Base-by-base conservation (phyloP, 805 yeast species). In the Wickerhamiella australiensis region DNA sequence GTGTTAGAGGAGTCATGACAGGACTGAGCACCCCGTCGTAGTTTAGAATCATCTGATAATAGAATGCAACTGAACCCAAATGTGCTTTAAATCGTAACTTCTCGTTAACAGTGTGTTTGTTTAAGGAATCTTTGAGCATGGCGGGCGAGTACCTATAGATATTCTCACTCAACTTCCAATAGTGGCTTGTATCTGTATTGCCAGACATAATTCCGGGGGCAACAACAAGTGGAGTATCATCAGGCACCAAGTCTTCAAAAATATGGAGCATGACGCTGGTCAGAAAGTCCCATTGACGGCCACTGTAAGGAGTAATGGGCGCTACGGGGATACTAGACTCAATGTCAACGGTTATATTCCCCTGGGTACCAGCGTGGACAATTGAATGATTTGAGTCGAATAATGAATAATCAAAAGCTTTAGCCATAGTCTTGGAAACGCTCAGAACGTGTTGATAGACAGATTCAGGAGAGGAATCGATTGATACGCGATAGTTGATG, bases 171-270 rank as follows among this genome's bases (percentile, higher is more conserved):
- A 82, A 65, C 42, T 67, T 62, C 86, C 85, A 80, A 63, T 80
- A 82, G 58, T 74, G 72, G 50, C 70, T 68, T 2, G 88, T 81
- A 61, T 82, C 88, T 4, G 88, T 82, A 64, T 82, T 82, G 35
- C 81, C 88, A 2, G 83, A 70, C 73, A 77, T 74, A 46, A 81
- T 63, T 25, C 73, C 68, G 2, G 87, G 85, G 3, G 80, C 69
- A 15, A 77, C 69, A 37, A 74, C 57, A 22, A 70, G 60, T 2
- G 61, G 64, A 15, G 69, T 59, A 47, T 71, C 68, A 49, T 69
- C 59, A n/a, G 37, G 36, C 13, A 21, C 62, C n/a, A 50, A 49
- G 36, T 79, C 80, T 61, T 80, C 85, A 58, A 75, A 76, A 45
- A 81, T 73, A 52, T 77, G 74, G 55, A 80, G 74, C 33, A 80